phyloP scores from a whole-genome alignment of 192 early-diverging fungal species.

The Backusella circina region DNA sequence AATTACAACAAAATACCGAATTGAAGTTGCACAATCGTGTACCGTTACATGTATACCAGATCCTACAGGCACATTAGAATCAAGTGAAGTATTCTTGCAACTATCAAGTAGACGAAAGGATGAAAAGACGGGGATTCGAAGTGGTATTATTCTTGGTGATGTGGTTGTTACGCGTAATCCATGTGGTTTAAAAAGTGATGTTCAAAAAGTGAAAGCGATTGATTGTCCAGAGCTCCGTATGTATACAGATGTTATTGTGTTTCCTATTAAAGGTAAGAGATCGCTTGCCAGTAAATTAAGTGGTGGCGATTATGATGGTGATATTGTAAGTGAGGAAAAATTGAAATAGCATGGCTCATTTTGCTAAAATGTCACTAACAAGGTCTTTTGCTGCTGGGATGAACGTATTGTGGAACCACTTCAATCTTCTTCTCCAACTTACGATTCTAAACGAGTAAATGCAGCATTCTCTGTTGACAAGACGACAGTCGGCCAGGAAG shows the following conservation, averaged over 20 bases:
- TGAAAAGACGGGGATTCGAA: slow-evolving; percentile 18
- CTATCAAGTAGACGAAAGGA: slow-evolving; percentile 24
- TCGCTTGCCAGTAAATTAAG: slow-evolving; percentile 68
- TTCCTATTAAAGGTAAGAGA: slow-evolving; percentile 60
- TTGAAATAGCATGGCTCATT: too few relatives aligned
- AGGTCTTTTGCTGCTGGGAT: slow-evolving; percentile 43
- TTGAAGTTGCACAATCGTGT: slow-evolving; percentile 26
- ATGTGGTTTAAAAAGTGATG: slow-evolving; percentile 62
- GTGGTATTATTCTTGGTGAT: slow-evolving; percentile 30
- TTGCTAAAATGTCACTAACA: too few relatives aligned
- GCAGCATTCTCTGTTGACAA: slow-evolving; percentile 13
- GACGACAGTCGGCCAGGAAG: background rate
- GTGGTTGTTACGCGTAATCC: slow-evolving; percentile 50
- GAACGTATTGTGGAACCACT: slow-evolving; percentile 22
- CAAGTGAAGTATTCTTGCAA: slow-evolving; percentile 27
- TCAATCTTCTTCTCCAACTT: background rate
- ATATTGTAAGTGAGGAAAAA: slow-evolving; percentile 32
- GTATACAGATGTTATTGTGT: slow-evolving; percentile 68
- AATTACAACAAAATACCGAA: slow-evolving; percentile 18
- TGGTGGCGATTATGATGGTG: slow-evolving; percentile 83
- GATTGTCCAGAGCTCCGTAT: slow-evolving; percentile 41
- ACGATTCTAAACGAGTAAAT: slow-evolving; percentile 5
- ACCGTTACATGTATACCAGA: slow-evolving; percentile 32
- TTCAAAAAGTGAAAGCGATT: slow-evolving; percentile 53
- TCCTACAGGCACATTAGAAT: slow-evolving; percentile 25